phyloP scores from a whole-genome alignment of 2,329 filamentous ascomycete species.

The Xylariaceae sp. region DNA sequence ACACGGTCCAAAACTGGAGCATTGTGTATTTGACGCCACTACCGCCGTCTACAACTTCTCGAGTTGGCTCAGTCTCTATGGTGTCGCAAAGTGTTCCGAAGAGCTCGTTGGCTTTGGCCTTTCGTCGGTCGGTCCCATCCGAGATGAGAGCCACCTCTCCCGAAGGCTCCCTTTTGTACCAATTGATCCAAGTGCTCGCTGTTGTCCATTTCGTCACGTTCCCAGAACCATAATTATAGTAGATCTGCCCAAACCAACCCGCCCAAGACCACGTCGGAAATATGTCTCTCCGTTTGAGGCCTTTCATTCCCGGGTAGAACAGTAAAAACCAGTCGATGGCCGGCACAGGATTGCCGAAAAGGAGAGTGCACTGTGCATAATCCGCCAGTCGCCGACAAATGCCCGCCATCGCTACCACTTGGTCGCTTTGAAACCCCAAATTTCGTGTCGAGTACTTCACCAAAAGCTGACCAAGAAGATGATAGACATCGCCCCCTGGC shows the following conservation, averaged over 20 bases:
- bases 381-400: slow-evolving; percentile 18
- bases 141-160: slow-evolving; percentile 9
- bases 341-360: slow-evolving; percentile 17
- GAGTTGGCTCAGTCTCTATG: slow-evolving; percentile 9
- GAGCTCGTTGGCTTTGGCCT: slow-evolving; percentile 10
- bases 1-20: slow-evolving; percentile 19
- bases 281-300: slow-evolving; percentile 12
- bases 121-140: slow-evolving; percentile 4
- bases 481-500: slow-evolving; percentile 18
- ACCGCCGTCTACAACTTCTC: not conserved
- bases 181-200: slow-evolving; percentile 18
- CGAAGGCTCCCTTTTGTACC: slow-evolving; percentile 14
- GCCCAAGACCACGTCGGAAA: slow-evolving; percentile 22
- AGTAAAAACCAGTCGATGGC: slow-evolving; percentile 21
- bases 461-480: slow-evolving; percentile 18
- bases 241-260: slow-evolving; percentile 17
- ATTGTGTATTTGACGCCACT: slow-evolving; percentile 6
- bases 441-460: slow-evolving; percentile 20
- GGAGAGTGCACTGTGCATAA: slow-evolving; percentile 15
- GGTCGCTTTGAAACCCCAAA: slow-evolving; percentile 15
- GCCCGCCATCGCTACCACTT: slow-evolving; percentile 18
- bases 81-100: slow-evolving; percentile 14
- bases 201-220: slow-evolving; percentile 16
- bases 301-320: slow-evolving; percentile 16
- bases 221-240: slow-evolving; percentile 17